Conservation (phyloP, 2,329 filamentous ascomycete species). For the Aspergillus neoniger region DNA sequence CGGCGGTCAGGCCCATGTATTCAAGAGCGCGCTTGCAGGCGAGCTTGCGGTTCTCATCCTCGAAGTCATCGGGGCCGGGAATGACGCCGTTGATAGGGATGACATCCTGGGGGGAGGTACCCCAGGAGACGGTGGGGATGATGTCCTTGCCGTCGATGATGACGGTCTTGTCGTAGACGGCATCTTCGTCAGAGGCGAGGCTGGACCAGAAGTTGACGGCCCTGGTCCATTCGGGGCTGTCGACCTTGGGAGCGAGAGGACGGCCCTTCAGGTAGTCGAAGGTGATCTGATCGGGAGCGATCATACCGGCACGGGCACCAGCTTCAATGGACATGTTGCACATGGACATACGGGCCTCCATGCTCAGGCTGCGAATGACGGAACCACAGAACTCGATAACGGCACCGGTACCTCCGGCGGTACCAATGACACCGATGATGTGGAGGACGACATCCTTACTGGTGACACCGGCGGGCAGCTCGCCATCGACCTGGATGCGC, state of each 20-base stretch:
- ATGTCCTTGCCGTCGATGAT: constrained; percentile 93
- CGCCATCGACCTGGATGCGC: constrained; percentile 91
- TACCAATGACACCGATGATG: constrained; percentile 90
- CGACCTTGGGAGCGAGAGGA: constrained; percentile 81
- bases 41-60: constrained; percentile 75
- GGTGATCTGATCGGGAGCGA: constrained; percentile 89
- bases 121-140: constrained; percentile 91
- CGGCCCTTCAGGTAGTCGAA: constrained; percentile 93
- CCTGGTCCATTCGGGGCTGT: constrained; percentile 85
- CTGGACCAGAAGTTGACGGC: constrained; percentile 85
- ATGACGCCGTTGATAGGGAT: constrained; percentile 91
- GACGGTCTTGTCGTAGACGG: constrained; percentile 86
- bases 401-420: constrained; percentile 87
- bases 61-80: constrained; percentile 84
- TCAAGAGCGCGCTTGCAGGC: constrained; percentile 80
- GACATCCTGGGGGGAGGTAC: constrained; percentile 93
- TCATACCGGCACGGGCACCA: constrained; percentile 93
- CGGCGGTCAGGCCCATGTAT: constrained; percentile 91
- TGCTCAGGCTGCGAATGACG: constrained; percentile 83
- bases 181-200: constrained; percentile 80
- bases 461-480: constrained; percentile 85
- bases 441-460: constrained; percentile 95
- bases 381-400: constrained; percentile 98
- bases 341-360: constrained; percentile 98
- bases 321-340: constrained; percentile 99